Base-by-base conservation (phyloP, 306 rosid species). In the Corylus heterophylla region DNA sequence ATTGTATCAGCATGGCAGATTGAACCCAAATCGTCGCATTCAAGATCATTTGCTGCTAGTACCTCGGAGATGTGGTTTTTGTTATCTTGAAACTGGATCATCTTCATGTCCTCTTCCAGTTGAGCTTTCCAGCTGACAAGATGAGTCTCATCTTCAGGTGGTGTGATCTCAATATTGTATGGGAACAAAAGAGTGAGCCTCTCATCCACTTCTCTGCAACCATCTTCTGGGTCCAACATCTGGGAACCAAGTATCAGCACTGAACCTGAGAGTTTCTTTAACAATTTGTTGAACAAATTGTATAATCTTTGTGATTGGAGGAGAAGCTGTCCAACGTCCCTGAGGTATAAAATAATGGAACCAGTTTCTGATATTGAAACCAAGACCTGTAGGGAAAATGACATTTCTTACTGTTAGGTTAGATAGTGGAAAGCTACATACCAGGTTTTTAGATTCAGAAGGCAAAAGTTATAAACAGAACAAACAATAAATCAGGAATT, bases 11-110 rank as follows among this genome's bases (percentile, higher is more conserved):
- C 88, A 68, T 71, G 86, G 77, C 92, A 91, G 75, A 95, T 84
- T 59, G 91, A 86, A 75, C 82, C 89, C 69, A 95, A 78, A 83
- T 92, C 97, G 44, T 91, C 87, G 61, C 97, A 95, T 47, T 92
- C 98, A 64, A 92, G 90, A 83, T 95, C 98, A 81, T 92, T 95
- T 70, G 85, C 92, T 0, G 97, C 92, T 54, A 95, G 95, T 35
- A 91, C 93, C 82, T 90, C 92, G 11, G 94, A 87, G 69, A 95
- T 95, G 88, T 92, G 96, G 83, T 92, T 92, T 85, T 89, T 91
- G 87, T 89, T 92, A 86, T 95, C 98, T 78, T 91, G 89, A 76
- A 83, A 85, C 80, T 91, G 93, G 77, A 91, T 82, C 69, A 7
- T 47, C 89, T 84, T 87, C 92, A 89, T 88, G 85, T 86, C 95